Percentiles rank a stretch among this genome's conserved stretches.
Conservation (phyloP, 306 rosid species). For the Hippophae rhamnoides region DNA sequence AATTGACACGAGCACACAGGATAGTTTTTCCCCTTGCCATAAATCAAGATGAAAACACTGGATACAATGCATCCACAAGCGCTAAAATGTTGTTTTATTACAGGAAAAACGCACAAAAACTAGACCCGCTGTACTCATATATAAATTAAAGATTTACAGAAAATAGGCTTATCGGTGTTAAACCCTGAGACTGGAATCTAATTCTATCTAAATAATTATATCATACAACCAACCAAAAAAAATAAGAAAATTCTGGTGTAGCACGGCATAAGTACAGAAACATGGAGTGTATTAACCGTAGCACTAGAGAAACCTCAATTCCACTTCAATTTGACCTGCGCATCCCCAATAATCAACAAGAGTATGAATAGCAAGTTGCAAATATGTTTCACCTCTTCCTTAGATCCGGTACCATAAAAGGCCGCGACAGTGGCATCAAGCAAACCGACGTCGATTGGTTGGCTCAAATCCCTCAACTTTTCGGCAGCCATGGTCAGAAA, state of each 20-base stretch:
- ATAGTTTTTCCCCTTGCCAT: too few species aligned
- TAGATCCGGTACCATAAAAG: constrained; percentile 99
- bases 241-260: neutral
- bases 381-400: constrained; percentile 57
- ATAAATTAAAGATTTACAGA: neutral
- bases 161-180: neutral
- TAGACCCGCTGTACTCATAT: constrained; percentile 7
- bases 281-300: constrained; percentile 2
- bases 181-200: constrained; percentile 7
- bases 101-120: constrained; percentile 1
- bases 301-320: constrained; percentile 5
- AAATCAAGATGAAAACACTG: too few species aligned
- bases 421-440: constrained; percentile 98
- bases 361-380: neutral
- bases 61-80: neutral
- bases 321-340: neutral
- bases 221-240: neutral
- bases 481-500: constrained; percentile 76
- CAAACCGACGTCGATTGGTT: constrained; percentile 72
- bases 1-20: too few species aligned
- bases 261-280: neutral
- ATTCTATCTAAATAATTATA: constrained; percentile 1
- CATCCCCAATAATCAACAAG: constrained; percentile 1
- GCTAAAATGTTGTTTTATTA: neutral
- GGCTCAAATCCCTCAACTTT: constrained; percentile 85